phyloP scores from a whole-genome alignment of 495 filamentous ascomycete genomes.

The Trichoderma reesei region DNA sequence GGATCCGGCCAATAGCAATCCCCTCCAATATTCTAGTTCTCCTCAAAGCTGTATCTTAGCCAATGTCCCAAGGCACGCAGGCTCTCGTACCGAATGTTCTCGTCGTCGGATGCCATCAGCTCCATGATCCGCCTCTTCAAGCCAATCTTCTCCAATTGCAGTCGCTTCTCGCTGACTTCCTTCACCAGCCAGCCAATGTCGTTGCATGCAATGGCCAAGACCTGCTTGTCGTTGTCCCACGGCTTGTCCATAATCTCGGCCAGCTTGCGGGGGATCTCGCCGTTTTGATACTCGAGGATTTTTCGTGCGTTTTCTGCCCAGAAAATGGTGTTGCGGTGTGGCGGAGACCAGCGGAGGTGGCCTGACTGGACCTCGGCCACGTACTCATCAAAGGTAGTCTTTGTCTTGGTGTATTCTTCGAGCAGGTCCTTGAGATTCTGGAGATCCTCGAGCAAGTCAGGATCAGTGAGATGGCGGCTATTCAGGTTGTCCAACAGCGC shows the following conservation, averaged over 20 bases:
- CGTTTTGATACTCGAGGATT: conserved; percentile 77
- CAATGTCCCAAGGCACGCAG: conserved; percentile 86
- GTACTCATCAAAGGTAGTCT: conserved; percentile 96
- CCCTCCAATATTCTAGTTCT: conserved; percentile 20
- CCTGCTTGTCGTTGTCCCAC: conserved; percentile 91
- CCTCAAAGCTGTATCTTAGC: conserved; percentile 82
- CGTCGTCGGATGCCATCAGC: conserved; percentile 84
- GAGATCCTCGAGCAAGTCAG: conserved; percentile 82
- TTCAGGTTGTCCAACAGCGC: conserved; percentile 68
- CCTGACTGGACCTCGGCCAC: conserved; percentile 80
- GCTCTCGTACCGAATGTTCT: conserved; percentile 90
- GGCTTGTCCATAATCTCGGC: conserved; percentile 76
- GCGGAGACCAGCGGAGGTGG: conserved; percentile 89
- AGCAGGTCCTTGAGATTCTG: conserved; percentile 63
- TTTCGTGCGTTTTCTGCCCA: conserved; percentile 92
- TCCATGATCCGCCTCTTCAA: conserved; percentile 90
- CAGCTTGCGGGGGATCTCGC: conserved; percentile 69
- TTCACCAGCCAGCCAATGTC: conserved; percentile 84
- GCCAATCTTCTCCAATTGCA: conserved; percentile 78
- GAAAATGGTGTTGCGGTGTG: conserved; percentile 81
- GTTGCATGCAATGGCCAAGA: conserved; percentile 92
- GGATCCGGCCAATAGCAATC: neutral
- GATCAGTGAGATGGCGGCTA: conserved; percentile 76
- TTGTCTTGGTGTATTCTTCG: conserved; percentile 89
- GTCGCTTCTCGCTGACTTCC: conserved; percentile 77